Evolutionary conservation across 2,329 filamentous ascomycete species (phyloP).

Genomic region (Xylaria polymorpha): DNA sequence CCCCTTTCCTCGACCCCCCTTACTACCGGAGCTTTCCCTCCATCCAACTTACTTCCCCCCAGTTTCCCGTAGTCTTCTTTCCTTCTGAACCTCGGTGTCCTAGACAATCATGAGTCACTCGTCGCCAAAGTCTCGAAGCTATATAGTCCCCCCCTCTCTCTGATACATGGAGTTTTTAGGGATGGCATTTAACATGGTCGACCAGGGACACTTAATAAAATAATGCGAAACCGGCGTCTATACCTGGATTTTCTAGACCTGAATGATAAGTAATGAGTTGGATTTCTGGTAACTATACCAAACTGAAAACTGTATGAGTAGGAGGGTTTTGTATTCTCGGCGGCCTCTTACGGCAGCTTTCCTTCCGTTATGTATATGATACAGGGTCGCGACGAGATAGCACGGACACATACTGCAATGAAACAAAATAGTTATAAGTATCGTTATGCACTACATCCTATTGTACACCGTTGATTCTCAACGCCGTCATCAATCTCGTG

Average conservation of each 20-base stretch:
- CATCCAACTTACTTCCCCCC: neutral
- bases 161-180: constrained; percentile 37
- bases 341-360: neutral
- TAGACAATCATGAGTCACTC: constrained; percentile 39
- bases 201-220: constrained; percentile 31
- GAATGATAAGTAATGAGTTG: constrained; percentile 1
- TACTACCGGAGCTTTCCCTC: neutral
- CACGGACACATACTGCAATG: constrained; percentile 3
- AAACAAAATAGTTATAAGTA: neutral
- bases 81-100: constrained; percentile 36
- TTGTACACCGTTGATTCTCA: neutral
- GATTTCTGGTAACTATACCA: neutral
- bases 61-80: constrained; percentile 17
- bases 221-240: neutral
- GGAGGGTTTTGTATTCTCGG: neutral
- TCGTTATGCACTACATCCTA: neutral
- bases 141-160: constrained; percentile 23
- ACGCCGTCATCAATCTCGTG: neutral
- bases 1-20: neutral
- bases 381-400: neutral
- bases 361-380: constrained; percentile 13
- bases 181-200: constrained; percentile 35
- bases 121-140: constrained; percentile 32
- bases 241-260: neutral
- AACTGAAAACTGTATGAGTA: constrained; percentile 6